These are phyloP conservation scores for Fusarium papillatum DNA, from an alignment of 2,329 filamentous ascomycete species.

Conservation along the genomic window DNA sequence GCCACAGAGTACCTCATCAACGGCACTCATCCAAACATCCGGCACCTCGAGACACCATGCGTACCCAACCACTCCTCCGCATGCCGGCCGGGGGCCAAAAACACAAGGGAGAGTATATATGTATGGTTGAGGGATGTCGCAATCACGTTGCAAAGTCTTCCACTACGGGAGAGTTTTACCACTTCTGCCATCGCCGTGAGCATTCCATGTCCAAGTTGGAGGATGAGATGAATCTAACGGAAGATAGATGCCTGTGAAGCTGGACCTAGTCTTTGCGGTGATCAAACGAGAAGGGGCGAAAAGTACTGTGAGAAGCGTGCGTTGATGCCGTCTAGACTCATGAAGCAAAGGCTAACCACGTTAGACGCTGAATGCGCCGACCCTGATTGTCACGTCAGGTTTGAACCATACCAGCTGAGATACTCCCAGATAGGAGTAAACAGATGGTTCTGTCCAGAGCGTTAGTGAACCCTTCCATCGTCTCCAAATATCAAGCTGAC, in stretches of 20 bases:
- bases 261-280: background rate
- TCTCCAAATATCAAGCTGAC: background rate
- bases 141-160: background rate
- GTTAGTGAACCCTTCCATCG: background rate
- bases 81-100: background rate
- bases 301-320: background rate
- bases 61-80: background rate
- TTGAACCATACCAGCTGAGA: background rate
- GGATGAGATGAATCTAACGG: background rate
- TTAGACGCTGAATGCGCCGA: constrained; percentile 11
- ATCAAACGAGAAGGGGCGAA: background rate
- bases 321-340: background rate
- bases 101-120: too few relatives aligned
- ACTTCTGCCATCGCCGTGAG: background rate
- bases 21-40: background rate
- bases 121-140: too few relatives aligned
- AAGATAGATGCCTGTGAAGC: background rate
- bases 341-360: background rate
- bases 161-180: background rate
- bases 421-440: background rate
- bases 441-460: constrained; percentile 19
- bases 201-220: background rate
- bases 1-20: background rate
- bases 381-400: background rate
- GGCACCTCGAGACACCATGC: background rate